Base-by-base conservation (phyloP, 768 basidiomycete species). In the Trametes maxima region DNA sequence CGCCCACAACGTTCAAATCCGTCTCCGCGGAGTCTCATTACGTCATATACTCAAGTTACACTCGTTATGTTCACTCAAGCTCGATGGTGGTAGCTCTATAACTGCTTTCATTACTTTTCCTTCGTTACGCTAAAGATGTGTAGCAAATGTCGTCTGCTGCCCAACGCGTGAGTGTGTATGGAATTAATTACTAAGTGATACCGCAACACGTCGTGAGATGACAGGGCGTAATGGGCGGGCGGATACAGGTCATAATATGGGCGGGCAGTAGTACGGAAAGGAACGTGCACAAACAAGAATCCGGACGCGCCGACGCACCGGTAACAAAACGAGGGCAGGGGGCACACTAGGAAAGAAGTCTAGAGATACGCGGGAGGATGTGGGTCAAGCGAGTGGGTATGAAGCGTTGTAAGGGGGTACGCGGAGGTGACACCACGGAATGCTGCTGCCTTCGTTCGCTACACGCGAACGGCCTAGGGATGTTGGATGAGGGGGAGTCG, bases 351-450 rank as follows among this genome's bases (percentile, higher is more conserved):
- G 54, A 47, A 48, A 33, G 5, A 33, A 33, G 40, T 62, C 61
- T 62, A 62, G 56, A 28, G 45, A 39, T 59, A 46, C 35, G 45
- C 46, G 33, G 46, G 62, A 33, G 28, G 33, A 39, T 50, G 60
- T 56, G 54, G 60, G 60, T 56, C 54, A 50, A 51, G 50, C 49
- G 25, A 45, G 33, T 11, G 60, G 62, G 62, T 63, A 64, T 64
- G 62, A 33, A 33, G 48, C 57, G 53, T 53, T 54, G 51, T 39
- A 22, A 37, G 48, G 22, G 48, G 53, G 14, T 49, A 51, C 57
- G 54, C 53, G 58, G 60, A n/a, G 39, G 25, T 62, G 49, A 65
- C 63, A 60, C 64, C 64, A 62, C 60, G 51, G 56, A 51, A 37
- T 44, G 63, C 49, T 62, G 53, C 61, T 60, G 48, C 57, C 63